Evolutionary conservation across 768 basidiomycete species (phyloP).

Genomic region (Boletus coccyginus): DNA sequence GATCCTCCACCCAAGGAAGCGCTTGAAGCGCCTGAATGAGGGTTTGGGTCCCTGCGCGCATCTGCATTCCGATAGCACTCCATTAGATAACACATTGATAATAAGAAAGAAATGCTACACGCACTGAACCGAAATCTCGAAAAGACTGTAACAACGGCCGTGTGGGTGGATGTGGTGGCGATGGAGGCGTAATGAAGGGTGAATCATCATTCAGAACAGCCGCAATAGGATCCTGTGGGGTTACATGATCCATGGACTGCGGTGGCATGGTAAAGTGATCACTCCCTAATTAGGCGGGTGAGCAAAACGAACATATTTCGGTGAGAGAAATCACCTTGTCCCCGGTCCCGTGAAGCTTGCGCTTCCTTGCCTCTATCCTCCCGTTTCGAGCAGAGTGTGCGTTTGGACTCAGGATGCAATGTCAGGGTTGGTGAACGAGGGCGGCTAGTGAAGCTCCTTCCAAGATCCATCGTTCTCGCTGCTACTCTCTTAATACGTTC

Average conservation of each 20-base stretch:
- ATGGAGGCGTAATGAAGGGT: conserved; percentile 72
- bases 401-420: conserved; percentile 40
- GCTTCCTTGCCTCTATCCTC: conserved; percentile 49
- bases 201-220: conserved; percentile 44
- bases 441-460: conserved; percentile 51
- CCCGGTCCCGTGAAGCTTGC: conserved; percentile 20
- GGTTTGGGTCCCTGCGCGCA: conserved; percentile 85
- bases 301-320: conserved; percentile 17
- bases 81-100: background rate
- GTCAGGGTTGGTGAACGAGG: conserved; percentile 29
- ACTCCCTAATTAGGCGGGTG: background rate
- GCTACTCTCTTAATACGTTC: conserved; percentile 55
- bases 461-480: conserved; percentile 61
- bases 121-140: conserved; percentile 68
- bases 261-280: conserved; percentile 17
- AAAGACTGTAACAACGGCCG: conserved; percentile 53
- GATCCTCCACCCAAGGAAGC: conserved; percentile 70
- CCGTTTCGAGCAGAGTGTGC: conserved; percentile 54
- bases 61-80: conserved; percentile 41
- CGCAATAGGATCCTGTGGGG: conserved; percentile 5
- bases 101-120: conserved; percentile 24
- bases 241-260: conserved; percentile 12
- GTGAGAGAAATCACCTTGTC: conserved; percentile 31
- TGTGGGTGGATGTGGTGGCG: conserved; percentile 48
- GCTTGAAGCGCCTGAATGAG: conserved; percentile 88